Conservation (phyloP, 139 green algal species). For the Limnomonas spitsbergensis region DNA sequence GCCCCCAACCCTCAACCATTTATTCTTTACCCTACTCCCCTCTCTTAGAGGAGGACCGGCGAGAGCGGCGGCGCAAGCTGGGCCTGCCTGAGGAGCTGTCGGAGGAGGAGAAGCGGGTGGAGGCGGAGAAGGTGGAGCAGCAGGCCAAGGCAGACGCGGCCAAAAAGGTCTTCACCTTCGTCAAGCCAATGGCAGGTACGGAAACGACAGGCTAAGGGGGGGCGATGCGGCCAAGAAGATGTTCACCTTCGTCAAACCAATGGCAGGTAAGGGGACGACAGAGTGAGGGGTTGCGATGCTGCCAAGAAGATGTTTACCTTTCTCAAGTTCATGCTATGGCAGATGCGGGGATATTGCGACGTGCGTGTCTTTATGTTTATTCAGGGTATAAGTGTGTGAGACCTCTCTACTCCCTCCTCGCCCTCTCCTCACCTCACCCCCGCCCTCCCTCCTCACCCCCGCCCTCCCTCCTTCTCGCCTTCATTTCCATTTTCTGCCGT, state of each 20-base stretch:
- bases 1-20: too few relatives aligned
- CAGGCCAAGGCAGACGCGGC: slow-evolving; percentile 42
- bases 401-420: too few relatives aligned
- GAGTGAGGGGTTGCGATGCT: slow-evolving; percentile 44
- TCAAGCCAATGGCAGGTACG: slow-evolving; percentile 68
- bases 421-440: too few relatives aligned
- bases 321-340: slow-evolving; percentile 64
- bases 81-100: slow-evolving; percentile 88
- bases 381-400: too few relatives aligned
- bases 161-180: slow-evolving; percentile 44
- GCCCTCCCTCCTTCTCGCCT: too few relatives aligned
- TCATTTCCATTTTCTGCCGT: too few relatives aligned
- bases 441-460: too few relatives aligned
- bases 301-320: slow-evolving; percentile 44
- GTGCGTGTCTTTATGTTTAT: not conserved
- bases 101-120: slow-evolving; percentile 77
- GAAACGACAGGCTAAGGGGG: slow-evolving; percentile 34
- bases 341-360: slow-evolving; percentile 28
- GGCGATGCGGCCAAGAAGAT: slow-evolving; percentile 43
- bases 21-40: too few relatives aligned
- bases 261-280: slow-evolving; percentile 44
- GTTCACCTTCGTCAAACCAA: slow-evolving; percentile 63
- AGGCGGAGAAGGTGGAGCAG: slow-evolving; percentile 33
- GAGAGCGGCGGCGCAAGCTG: slow-evolving; percentile 72
- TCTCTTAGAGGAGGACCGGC: slow-evolving; percentile 79